Conservation (phyloP, 2,329 filamentous ascomycete genomes). For the Hymenoscyphus occultus region DNA sequence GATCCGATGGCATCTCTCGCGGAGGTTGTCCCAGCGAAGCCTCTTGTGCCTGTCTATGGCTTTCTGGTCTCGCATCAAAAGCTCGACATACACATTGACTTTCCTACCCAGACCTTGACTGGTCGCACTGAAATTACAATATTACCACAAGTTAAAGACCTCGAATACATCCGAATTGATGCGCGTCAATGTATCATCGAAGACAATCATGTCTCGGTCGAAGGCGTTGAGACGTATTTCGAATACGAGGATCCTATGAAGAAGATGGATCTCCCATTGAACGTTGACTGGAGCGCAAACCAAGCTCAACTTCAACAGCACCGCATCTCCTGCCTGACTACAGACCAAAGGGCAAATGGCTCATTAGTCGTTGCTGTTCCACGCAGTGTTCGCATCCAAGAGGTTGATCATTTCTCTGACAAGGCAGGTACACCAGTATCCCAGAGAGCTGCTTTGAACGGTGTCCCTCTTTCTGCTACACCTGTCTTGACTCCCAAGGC, state of each 20-base stretch:
- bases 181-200: slow-evolving; percentile 61
- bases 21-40: slow-evolving; percentile 16
- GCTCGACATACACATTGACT: slow-evolving; percentile 86
- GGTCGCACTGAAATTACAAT: slow-evolving; percentile 82
- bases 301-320: slow-evolving; percentile 74
- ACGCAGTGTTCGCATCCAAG: slow-evolving; percentile 58
- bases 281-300: slow-evolving; percentile 62
- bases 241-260: slow-evolving; percentile 61
- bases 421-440: slow-evolving; percentile 45
- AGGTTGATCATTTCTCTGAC: slow-evolving; percentile 52
- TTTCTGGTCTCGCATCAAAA: slow-evolving; percentile 74
- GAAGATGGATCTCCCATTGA: slow-evolving; percentile 56
- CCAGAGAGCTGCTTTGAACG: slow-evolving; percentile 36
- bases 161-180: slow-evolving; percentile 57
- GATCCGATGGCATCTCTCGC: slow-evolving; percentile 17
- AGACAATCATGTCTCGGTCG: slow-evolving; percentile 51
- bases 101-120: slow-evolving; percentile 68
- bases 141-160: slow-evolving; percentile 51
- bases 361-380: slow-evolving; percentile 60
- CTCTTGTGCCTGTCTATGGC: slow-evolving; percentile 25
- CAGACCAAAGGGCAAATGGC: slow-evolving; percentile 45
- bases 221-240: slow-evolving; percentile 36
- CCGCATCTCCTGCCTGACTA: slow-evolving; percentile 48
- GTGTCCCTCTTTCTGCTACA: slow-evolving; percentile 35
- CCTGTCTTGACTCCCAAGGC: slow-evolving; percentile 35